Evolutionary conservation across 2,329 filamentous ascomycete genomes (phyloP), one percentile per base, ranked within the genome.

Genomic region (Colletotrichum paranaense): DNA sequence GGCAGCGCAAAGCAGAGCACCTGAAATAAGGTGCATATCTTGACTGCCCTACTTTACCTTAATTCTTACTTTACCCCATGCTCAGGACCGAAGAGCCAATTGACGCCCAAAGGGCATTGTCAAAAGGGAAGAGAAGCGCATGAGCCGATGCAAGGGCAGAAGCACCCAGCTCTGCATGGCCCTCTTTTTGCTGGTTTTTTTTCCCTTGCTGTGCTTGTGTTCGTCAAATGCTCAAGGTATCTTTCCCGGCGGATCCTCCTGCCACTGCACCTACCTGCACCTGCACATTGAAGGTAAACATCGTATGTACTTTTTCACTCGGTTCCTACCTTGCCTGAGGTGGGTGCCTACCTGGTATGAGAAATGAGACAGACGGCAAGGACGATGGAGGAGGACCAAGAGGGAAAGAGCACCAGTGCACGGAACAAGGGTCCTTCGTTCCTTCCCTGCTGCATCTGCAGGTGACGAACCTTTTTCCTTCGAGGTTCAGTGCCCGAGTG

Each of bases 291-390:
- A 49, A 49, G 42, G 19, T 49, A 49, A n/a, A 7, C 42, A 49
- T 49, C 42, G 38, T 42, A 42, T 49, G 42, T 49, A 49, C 7
- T 49, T 49, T 49, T n/a, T n/a, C 26, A 19, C 19, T 19, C 38
- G 4, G 38, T 42, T 16, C 32, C 32, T 35, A 35, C 32, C 32
- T 35, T 35, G 12, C 4, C 32, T 35, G 32, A 35, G 32, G 32
- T 35, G 32, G 42, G 19, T 49, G 19, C 42, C 42, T 49, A n/a
- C 42, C 38, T 42, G 38, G 16, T 42, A 42, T 42, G 42, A 49
- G 19, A n/a, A 63, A 14, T 24, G 46, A 68, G 64, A 38, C 12
- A 26, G 46, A 26, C 42, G 62, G 52, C 26, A 60, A 57, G 65
- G 52, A 42, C 63, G 11, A 32, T 35, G 53, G 16, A 62, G 24